Conservation (phyloP, 306 rosid genomes). For the Gleditsia sinensis region DNA sequence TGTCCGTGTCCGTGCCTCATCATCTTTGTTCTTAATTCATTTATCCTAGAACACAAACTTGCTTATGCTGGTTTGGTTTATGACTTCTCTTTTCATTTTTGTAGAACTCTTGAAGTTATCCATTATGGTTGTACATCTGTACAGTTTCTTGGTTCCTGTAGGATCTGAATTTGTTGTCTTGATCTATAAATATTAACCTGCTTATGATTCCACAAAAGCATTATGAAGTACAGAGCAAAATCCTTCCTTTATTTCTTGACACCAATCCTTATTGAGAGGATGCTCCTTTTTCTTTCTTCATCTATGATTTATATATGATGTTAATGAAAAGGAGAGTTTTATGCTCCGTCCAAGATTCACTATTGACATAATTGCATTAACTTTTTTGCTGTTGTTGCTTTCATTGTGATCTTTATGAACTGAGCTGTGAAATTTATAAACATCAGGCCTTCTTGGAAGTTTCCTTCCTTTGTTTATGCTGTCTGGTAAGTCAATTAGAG, state of each 20-base stretch:
- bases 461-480: background rate
- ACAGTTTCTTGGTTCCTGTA: background rate
- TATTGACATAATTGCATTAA: too few species aligned
- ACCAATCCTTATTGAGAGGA: background rate
- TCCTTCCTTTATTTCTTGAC: conserved; percentile 11
- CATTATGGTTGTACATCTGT: conserved; percentile 1
- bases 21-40: too few species aligned
- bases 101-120: conserved; percentile 21
- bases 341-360: too few species aligned
- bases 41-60: too few species aligned
- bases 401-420: too few species aligned
- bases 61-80: conserved; percentile 24
- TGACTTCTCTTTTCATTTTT: conserved; percentile 26
- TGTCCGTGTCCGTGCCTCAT: too few species aligned
- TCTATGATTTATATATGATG: too few species aligned
- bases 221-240: conserved; percentile 2
- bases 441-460: background rate
- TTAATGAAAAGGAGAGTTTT: too few species aligned
- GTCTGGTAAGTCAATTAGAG: background rate
- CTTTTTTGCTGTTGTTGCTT: too few species aligned
- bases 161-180: conserved; percentile 21
- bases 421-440: background rate
- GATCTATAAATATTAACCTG: too few species aligned
- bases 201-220: conserved; percentile 15
- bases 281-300: too few species aligned